phyloP scores from a whole-genome alignment of 2,329 filamentous ascomycete species.

The Emmonsiellopsis sp. region DNA sequence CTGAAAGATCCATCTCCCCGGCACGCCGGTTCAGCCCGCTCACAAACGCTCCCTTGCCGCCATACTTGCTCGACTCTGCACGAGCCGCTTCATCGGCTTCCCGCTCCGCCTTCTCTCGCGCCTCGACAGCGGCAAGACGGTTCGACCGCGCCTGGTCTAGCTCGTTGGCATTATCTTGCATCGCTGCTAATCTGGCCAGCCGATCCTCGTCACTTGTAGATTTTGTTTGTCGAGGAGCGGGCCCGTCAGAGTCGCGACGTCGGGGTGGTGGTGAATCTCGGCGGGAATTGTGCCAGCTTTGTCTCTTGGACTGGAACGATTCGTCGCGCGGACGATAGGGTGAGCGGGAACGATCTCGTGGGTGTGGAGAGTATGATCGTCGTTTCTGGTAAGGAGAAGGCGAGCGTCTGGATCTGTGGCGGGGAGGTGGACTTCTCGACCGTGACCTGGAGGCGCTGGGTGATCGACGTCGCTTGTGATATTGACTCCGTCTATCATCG shows the following conservation, averaged over 20 bases:
- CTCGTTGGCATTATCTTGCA: slow-evolving; percentile 60
- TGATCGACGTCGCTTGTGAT: slow-evolving; percentile 38
- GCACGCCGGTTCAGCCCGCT: slow-evolving; percentile 52
- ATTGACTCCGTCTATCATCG: slow-evolving; percentile 23
- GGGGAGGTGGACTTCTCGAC: slow-evolving; percentile 27
- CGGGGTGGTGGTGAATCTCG: slow-evolving; percentile 11
- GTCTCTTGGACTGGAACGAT: slow-evolving; percentile 22
- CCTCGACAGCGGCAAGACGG: slow-evolving; percentile 56
- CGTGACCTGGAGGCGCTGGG: slow-evolving; percentile 30
- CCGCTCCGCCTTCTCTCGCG: slow-evolving; percentile 52
- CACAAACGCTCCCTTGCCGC: slow-evolving; percentile 56
- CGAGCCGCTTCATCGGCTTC: slow-evolving; percentile 58
- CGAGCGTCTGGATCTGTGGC: slow-evolving; percentile 12
- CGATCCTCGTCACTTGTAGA: slow-evolving; percentile 27
- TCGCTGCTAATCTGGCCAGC: slow-evolving; percentile 58
- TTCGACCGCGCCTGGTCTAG: slow-evolving; percentile 58
- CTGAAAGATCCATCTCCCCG: slow-evolving; percentile 32
- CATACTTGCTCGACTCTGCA: slow-evolving; percentile 49
- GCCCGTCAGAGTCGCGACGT: slow-evolving; percentile 3
- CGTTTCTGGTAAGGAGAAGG: slow-evolving; percentile 14
- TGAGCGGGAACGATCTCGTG: slow-evolving; percentile 25
- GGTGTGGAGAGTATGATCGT: slow-evolving; percentile 14
- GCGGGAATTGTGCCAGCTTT: slow-evolving; percentile 20
- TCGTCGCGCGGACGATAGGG: slow-evolving; percentile 26
- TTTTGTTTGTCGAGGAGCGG: slow-evolving; percentile 6